Base-by-base conservation (phyloP, 2,329 filamentous ascomycete genomes). In the Pyrenophora teres region DNA sequence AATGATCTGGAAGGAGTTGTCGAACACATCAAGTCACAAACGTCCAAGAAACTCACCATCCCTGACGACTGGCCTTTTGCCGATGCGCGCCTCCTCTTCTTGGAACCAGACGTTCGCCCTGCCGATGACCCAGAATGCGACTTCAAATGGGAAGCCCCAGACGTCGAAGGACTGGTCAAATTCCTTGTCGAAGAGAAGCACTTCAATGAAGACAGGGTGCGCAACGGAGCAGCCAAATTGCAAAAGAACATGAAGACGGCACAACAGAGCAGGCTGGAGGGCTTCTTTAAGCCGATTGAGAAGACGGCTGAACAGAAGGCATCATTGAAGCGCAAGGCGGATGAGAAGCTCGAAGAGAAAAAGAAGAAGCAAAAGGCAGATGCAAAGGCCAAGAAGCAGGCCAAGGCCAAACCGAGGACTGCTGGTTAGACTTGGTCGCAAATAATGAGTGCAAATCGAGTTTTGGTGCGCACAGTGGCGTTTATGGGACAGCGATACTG, bases 31-130 rank as follows among this genome's bases (percentile, higher is more conserved):
- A 87, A 85, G 33, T 80, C 85, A 10, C 90, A 90, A 73, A 81
- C 87, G 59, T 95, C 94, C 70, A 52, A 57, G 40, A 59, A 59
- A 44, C 96, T 89, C 75, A 83, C 82, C 0, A 80, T 99, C 10
- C 94, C 94, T 0, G 92, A 96, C n/a, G 90, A 97, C 77, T 99
- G 94, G 93, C 94, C 94, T 0, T 99, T 88, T 74, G 81, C 88
- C 64, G 92, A 99, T 67, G 95, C 94, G 6, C 89, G 95, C 35
- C 85, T 92, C 15, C 85, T 99, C 23, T 97, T 99, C 79, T 87
- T 95, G 70, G 82, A 93, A 64, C 94, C 94, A 0, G 92, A 97
- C 63, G 93, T 99, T 21, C 87, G 88, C 31, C 74, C 83, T 38
- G 92, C 93, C 19, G 89, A 95, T 62, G 84, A 95, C 66, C 85